phyloP scores from a whole-genome alignment of 1,284 basidiomycete genomes.

The Ceratobasidium sp. region DNA sequence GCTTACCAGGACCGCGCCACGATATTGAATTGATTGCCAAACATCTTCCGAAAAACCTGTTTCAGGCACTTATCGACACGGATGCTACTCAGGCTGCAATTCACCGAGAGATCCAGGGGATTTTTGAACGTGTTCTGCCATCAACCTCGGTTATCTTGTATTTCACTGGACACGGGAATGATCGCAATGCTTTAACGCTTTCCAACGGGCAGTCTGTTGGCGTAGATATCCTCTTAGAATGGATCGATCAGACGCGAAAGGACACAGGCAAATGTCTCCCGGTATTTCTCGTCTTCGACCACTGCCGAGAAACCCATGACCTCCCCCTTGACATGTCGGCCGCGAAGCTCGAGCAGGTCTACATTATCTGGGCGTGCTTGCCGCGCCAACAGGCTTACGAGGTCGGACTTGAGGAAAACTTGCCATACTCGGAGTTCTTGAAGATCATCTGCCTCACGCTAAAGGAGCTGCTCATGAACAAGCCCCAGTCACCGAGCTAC shows the following conservation, averaged over 20 bases:
- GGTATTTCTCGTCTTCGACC: slow-evolving; percentile 5
- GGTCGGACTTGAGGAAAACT: background rate
- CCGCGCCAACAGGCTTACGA: background rate
- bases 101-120: background rate
- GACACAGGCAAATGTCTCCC: background rate
- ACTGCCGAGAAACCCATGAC: background rate
- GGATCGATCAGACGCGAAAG: background rate
- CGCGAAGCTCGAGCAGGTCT: background rate
- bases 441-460: background rate
- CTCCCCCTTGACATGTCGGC: background rate
- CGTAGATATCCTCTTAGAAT: background rate
- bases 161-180: background rate
- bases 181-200: background rate
- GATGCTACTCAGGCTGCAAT: background rate
- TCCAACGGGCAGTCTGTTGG: background rate
- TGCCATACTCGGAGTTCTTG: background rate
- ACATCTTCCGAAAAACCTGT: background rate
- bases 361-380: background rate
- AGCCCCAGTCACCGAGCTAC: background rate
- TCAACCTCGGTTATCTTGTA: background rate
- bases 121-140: background rate
- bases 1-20: background rate
- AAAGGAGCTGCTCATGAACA: background rate
- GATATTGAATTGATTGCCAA: background rate
- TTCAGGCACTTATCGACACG: background rate